phyloP scores from a whole-genome alignment of 257 asterid genomes.

The Capsicum rhomboideum region DNA sequence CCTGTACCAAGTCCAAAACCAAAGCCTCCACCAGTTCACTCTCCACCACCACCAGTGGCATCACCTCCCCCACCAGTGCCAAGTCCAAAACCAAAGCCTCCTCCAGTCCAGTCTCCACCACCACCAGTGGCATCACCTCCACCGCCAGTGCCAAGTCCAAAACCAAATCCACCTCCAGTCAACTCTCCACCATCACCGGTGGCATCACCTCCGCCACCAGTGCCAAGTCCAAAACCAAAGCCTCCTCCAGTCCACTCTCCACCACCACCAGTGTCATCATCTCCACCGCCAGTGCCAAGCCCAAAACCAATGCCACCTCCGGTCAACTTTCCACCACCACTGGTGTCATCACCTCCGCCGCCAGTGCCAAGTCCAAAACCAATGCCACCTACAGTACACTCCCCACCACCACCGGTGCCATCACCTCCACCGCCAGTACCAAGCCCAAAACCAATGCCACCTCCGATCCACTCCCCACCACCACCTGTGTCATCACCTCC shows the following conservation, averaged over 20 bases:
- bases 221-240: not conserved
- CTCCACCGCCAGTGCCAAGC: not conserved
- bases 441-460: slow-evolving; percentile 7
- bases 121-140: not conserved
- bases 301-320: not conserved
- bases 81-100: not conserved
- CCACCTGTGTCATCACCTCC: not conserved
- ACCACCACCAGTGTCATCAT: not conserved
- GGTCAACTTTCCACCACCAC: not conserved
- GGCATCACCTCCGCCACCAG: not conserved
- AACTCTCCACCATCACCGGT: not conserved
- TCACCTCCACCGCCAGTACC: not conserved
- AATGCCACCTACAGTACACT: not conserved
- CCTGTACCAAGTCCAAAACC: not conserved
- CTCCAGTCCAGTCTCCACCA: not conserved
- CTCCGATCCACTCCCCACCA: not conserved
- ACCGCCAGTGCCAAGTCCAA: not conserved
- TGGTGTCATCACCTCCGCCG: not conserved
- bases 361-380: not conserved
- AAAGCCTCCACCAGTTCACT: not conserved
- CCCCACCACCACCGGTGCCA: not conserved
- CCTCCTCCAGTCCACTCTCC: not conserved
- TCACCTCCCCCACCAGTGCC: not conserved
- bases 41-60: not conserved
- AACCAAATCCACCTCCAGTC: not conserved